Evolutionary conservation across 306 rosid species (phyloP).

Genomic region (Prunus mume): DNA sequence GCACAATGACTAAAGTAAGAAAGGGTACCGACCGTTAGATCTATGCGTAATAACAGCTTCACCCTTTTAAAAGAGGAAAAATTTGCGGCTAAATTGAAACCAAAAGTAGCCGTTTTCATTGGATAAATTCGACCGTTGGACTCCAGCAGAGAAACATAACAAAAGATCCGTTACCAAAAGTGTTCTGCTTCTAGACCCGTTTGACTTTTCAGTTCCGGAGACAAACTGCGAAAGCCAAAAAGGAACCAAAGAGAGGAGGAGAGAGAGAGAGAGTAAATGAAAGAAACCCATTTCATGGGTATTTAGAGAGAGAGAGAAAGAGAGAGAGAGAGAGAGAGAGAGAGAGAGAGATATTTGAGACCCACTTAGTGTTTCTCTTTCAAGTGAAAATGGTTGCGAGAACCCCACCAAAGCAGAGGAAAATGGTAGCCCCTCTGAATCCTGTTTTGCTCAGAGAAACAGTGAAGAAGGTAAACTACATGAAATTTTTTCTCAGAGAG

Average conservation of each 20-base stretch:
- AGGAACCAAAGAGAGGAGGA: constrained; percentile 15
- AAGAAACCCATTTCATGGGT: too few species aligned
- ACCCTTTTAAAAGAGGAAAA: background rate
- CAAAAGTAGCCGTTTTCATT: constrained; percentile 64
- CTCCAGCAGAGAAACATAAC: background rate
- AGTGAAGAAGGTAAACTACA: constrained; percentile 55
- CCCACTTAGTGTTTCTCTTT: constrained; percentile 41
- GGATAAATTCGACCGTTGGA: constrained; percentile 83
- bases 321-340: constrained; percentile 21
- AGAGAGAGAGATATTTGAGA: constrained; percentile 32
- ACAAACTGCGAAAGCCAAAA: constrained; percentile 35
- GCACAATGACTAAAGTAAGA: background rate
- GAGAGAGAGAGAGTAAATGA: background rate
- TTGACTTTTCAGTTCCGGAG: constrained; percentile 47
- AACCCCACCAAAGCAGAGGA: constrained; percentile 80
- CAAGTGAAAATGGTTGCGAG: constrained; percentile 76
- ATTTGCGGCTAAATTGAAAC: background rate
- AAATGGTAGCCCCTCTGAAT: constrained; percentile 61
- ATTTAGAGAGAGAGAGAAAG: background rate
- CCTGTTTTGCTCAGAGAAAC: constrained; percentile 82
- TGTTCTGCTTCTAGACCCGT: constrained; percentile 17
- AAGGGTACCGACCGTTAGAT: constrained; percentile 16
- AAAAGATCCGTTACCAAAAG: constrained; percentile 38
- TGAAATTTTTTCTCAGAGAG: background rate
- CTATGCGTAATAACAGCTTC: background rate